These are phyloP conservation scores for Martensiomyces pterosporus DNA, from an alignment of 192 early-diverging fungal species.

Conservation along the genomic window DNA sequence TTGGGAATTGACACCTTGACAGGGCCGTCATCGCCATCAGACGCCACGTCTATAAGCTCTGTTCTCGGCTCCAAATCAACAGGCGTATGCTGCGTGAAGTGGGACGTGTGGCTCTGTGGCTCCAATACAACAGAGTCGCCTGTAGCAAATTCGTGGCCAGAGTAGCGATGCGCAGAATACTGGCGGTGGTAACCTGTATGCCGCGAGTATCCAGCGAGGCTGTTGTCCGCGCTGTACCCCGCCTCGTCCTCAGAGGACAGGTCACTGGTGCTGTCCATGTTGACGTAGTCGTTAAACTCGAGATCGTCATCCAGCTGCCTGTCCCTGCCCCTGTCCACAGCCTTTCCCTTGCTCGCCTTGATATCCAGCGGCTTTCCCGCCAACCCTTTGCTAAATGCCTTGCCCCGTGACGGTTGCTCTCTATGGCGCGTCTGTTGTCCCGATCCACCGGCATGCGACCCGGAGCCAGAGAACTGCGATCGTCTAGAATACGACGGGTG, in stretches of 20 bases:
- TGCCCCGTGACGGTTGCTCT: too few relatives aligned
- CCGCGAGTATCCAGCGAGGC: too few relatives aligned
- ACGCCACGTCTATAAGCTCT: constrained; percentile 6
- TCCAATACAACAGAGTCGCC: constrained; percentile 38
- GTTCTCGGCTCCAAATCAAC: constrained; percentile 1
- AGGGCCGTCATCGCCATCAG: background rate
- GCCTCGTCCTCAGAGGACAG: constrained; percentile 13
- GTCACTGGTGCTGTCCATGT: constrained; percentile 31
- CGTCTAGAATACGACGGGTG: constrained; percentile 39
- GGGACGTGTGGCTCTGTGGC: constrained; percentile 22
- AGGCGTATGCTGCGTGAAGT: background rate
- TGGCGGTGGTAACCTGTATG: too few relatives aligned
- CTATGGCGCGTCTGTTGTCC: too few relatives aligned
- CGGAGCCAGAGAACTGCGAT: too few relatives aligned
- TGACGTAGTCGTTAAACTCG: constrained; percentile 31
- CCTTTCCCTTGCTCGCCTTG: constrained; percentile 15
- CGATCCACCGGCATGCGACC: too few relatives aligned
- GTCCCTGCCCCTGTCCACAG: constrained; percentile 20
- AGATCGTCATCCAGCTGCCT: constrained; percentile 30
- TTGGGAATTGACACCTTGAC: constrained; percentile 13
- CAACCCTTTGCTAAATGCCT: too few relatives aligned
- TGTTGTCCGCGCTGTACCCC: constrained; percentile 6
- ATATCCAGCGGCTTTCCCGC: constrained; percentile 23
- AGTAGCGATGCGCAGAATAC: too few relatives aligned
- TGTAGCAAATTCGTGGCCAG: constrained; percentile 11